phyloP scores from a whole-genome alignment of 306 rosid genomes.

The Amphicarpaea edgeworthii region DNA sequence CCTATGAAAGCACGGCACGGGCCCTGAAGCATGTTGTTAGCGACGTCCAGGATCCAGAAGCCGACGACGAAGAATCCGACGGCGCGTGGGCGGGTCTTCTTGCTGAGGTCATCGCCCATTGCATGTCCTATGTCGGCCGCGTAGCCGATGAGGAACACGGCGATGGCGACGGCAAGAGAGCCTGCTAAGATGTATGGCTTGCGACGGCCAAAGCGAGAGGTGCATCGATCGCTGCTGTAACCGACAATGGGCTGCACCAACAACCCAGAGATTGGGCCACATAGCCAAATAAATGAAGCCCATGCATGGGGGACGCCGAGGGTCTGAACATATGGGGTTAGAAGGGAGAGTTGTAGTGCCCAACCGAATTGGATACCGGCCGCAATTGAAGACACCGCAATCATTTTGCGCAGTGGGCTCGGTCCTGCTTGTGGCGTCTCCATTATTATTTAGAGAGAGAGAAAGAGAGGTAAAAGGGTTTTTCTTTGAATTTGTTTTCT shows the following conservation, averaged over 20 bases:
- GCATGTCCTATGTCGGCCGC: constrained; percentile 73
- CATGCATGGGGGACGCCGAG: constrained; percentile 73
- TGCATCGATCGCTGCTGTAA: constrained; percentile 68
- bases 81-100: constrained; percentile 47
- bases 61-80: constrained; percentile 60
- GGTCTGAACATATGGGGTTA: constrained; percentile 78
- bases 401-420: constrained; percentile 12
- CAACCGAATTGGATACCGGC: constrained; percentile 84
- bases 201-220: constrained; percentile 76
- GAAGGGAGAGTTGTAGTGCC: constrained; percentile 76
- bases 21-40: constrained; percentile 76
- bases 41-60: constrained; percentile 73
- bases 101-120: constrained; percentile 41
- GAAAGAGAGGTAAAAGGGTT: neutral
- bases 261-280: constrained; percentile 77
- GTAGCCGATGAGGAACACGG: constrained; percentile 72
- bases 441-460: neutral
- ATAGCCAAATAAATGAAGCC: constrained; percentile 82
- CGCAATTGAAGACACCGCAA: constrained; percentile 67
- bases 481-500: too few relatives aligned
- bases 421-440: neutral
- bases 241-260: constrained; percentile 77
- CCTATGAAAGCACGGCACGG: constrained; percentile 73
- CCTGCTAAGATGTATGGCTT: constrained; percentile 68
- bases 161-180: constrained; percentile 30